Base-by-base conservation (phyloP, 164 flowering plant genomes). In the Umbilicus rupestris region DNA sequence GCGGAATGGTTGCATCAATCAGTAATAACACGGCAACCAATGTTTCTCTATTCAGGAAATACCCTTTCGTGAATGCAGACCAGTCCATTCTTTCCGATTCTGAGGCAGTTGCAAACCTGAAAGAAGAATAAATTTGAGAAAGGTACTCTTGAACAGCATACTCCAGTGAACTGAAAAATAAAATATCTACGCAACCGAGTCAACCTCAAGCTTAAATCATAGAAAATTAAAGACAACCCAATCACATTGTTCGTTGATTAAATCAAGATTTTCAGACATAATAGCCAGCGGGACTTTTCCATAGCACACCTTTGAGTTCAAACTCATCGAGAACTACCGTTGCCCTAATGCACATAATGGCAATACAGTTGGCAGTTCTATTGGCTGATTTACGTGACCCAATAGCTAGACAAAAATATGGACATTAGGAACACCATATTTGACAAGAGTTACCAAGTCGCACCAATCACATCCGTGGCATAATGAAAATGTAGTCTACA, bases 1-100 rank as follows among this genome's bases (percentile, higher is more conserved):
- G 93, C 10, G 98, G 97, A 64, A 87, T 86, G 76, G 96, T 91
- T 12, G 96, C 91, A 78, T 94, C 98, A 46, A 94, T 66, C 22
- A 94, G 86, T 68, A 94, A 96, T 39, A 93, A 75, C 24, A 90
- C 92, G 35, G 83, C 72, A 57, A 94, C 96, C 41, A 94, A 78
- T 39, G 86, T 80, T 39, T 84, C 83, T 71, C 98, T 77, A 75
- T 90, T 90, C 73, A 94, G 49, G 67, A 94, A 94, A 79, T 83
- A 93, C 42, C 96, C 98, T 76, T 91, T 94, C 0, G 97, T 94
- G 80, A 91, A 94, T 62, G 88, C 55, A 19, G 95, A 81, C 97
- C 98, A 94, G 76, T 91, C 95, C 83, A 72, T 85, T 70, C 84
- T 81, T 69, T 89, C 91, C 69, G 91, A 68, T 64, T 87, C 93